These are phyloP conservation scores for Penicillium sp. DNA, from an alignment of 2,329 filamentous ascomycete genomes.

Conservation along the genomic window DNA sequence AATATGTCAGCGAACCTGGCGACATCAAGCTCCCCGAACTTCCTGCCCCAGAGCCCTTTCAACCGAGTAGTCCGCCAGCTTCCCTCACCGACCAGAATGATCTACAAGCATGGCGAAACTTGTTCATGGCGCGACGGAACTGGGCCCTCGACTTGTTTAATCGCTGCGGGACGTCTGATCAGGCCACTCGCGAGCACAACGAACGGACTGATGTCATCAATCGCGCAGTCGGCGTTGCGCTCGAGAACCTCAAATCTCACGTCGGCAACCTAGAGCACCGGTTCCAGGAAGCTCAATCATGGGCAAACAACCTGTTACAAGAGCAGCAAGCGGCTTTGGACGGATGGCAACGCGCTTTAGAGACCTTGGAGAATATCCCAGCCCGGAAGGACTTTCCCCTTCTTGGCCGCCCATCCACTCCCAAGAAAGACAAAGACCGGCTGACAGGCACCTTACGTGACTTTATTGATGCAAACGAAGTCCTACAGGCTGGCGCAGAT, in stretches of 20 bases:
- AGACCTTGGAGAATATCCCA: conserved; percentile 38
- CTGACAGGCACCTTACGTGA: conserved; percentile 60
- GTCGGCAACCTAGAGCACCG: conserved; percentile 42
- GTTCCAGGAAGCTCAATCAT: conserved; percentile 43
- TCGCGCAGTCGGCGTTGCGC: conserved; percentile 73
- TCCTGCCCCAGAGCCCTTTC: conserved; percentile 53
- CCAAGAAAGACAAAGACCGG: conserved; percentile 41
- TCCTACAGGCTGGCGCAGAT: conserved; percentile 64
- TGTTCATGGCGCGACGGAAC: conserved; percentile 71
- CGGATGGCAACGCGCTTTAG: conserved; percentile 39
- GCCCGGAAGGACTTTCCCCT: conserved; percentile 42
- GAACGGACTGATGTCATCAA: conserved; percentile 52
- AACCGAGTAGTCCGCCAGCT: conserved; percentile 64
- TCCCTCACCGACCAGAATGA: conserved; percentile 72
- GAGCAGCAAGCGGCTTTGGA: conserved; percentile 43
- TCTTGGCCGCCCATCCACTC: conserved; percentile 37
- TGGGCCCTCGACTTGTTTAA: conserved; percentile 71
- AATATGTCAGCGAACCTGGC: conserved; percentile 50
- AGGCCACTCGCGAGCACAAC: conserved; percentile 52
- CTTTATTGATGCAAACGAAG: conserved; percentile 67
- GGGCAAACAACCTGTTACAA: conserved; percentile 42
- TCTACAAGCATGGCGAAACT: conserved; percentile 77
- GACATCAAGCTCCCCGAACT: conserved; percentile 48
- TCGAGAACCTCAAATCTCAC: conserved; percentile 61
- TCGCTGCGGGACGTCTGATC: conserved; percentile 61